Conservation (phyloP, 306 rosid species). For the Elaeagnus macrophylla region DNA sequence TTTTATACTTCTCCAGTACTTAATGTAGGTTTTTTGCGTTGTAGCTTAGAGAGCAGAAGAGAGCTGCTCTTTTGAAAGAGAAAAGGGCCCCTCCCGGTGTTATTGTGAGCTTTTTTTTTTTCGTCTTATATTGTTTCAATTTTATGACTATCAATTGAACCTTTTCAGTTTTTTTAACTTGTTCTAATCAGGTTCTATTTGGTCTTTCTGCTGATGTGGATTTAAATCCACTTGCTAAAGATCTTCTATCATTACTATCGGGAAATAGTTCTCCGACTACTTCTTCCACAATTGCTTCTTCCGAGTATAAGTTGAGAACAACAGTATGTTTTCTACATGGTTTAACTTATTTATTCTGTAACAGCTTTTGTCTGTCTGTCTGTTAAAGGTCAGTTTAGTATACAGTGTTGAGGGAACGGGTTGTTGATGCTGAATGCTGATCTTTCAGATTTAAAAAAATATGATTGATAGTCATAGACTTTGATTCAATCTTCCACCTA, state of each 20-base stretch:
- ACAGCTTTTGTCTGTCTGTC: neutral
- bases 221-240: slow-evolving; percentile 52
- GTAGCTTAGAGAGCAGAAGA: slow-evolving; percentile 76
- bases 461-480: too few species aligned
- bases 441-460: too few species aligned
- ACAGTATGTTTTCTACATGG: slow-evolving; percentile 33
- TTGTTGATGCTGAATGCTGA: too few species aligned
- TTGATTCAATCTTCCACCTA: too few species aligned
- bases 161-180: neutral
- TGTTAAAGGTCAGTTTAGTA: neutral
- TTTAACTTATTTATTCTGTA: neutral
- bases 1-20: neutral
- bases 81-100: slow-evolving; percentile 93
- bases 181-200: slow-evolving; percentile 57
- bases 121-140: neutral
- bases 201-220: slow-evolving; percentile 59
- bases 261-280: slow-evolving; percentile 23
- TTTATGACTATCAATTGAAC: too few species aligned
- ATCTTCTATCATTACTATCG: slow-evolving; percentile 50
- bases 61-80: slow-evolving; percentile 65
- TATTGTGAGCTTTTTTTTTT: slow-evolving; percentile 41
- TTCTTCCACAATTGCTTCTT: slow-evolving; percentile 58
- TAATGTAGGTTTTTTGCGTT: neutral
- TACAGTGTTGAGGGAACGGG: neutral
- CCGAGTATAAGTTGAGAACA: slow-evolving; percentile 65